These are phyloP conservation scores for Aphanomyces invadans DNA, from an alignment of 352 stramenopile genomes.

Conservation along the genomic window DNA sequence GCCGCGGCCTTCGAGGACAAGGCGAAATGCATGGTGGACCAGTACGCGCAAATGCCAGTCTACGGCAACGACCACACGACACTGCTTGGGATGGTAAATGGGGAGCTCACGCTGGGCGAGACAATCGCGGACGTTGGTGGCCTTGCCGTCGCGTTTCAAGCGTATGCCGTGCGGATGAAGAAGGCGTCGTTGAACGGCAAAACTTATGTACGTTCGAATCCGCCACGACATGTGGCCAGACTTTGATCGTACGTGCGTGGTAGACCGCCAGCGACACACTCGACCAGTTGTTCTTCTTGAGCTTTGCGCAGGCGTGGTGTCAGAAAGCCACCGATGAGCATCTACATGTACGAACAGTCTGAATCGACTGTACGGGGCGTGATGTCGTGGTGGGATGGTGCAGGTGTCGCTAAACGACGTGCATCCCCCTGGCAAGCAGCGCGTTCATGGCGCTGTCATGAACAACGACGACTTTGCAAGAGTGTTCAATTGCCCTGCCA, in stretches of 20 bases:
- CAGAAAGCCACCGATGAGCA: slow-evolving; percentile 49
- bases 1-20: slow-evolving; percentile 56
- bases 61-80: neutral
- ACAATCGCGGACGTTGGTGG: slow-evolving; percentile 83
- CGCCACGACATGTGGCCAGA: neutral
- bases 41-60: slow-evolving; percentile 51
- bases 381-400: neutral
- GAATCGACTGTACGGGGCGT: neutral
- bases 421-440: slow-evolving; percentile 60
- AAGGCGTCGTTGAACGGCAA: slow-evolving; percentile 6
- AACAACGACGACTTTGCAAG: slow-evolving; percentile 64
- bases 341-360: slow-evolving; percentile 17
- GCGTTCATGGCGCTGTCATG: slow-evolving; percentile 69
- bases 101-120: slow-evolving; percentile 68
- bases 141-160: slow-evolving; percentile 58
- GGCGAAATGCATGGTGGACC: slow-evolving; percentile 50
- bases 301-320: slow-evolving; percentile 69
- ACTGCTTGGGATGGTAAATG: slow-evolving; percentile 55
- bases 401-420: slow-evolving; percentile 20
- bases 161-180: slow-evolving; percentile 32
- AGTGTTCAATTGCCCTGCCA: slow-evolving; percentile 41
- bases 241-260: neutral
- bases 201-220: neutral
- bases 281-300: slow-evolving; percentile 69
- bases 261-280: slow-evolving; percentile 24